Base-by-base conservation (phyloP, 768 basidiomycete species). In the Hygrocybe punicea region DNA sequence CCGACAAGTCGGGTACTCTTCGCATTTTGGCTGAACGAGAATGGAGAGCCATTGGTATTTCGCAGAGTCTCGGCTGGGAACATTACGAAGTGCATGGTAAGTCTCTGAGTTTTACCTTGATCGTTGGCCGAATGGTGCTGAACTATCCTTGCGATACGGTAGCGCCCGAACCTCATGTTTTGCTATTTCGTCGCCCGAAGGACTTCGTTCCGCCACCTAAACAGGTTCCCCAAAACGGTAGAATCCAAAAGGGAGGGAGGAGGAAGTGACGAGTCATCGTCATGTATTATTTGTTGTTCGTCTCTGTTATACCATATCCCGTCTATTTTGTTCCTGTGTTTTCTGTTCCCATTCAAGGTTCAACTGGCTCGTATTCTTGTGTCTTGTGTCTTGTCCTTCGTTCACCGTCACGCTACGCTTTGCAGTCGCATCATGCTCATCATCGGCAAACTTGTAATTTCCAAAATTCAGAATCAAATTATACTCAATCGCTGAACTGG, bases 21-120 rank as follows among this genome's bases (percentile, higher is more conserved):
- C 84, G 94, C 3, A 82, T 98, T 40, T 76, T 98, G 56, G 70
- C 82, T 3, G 96, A 99, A 68, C 73, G 81, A 42, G 97, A 99
- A 72, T 99, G 96, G 96, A 82, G 96, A 69, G 90, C 91, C 0
- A 93, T 99, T 55, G 96, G 96, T 8, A 96, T 98, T 60, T 90
- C 89, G 40, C 96, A 99, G 74, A 94, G 91, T 71, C 77, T 96
- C 21, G 95, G 95, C 3, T 98, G 95, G 94, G 90, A 92, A 67
- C 94, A 97, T 65, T 98, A 95, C 65, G 94, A 95, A 77, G 91
- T 95, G n/a, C 95, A 98, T 66, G 91, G 93, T 88, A 60, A 60
- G 80, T 60, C 19, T 36, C n/a, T 49, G 50, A 19, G 14, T 16
- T 44, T 13, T 50, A 51, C 55, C 25, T 51, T 24, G 45, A 57